Base-by-base conservation (phyloP, 139 green algal genomes). In the Chlamydomonas schloesseri region DNA sequence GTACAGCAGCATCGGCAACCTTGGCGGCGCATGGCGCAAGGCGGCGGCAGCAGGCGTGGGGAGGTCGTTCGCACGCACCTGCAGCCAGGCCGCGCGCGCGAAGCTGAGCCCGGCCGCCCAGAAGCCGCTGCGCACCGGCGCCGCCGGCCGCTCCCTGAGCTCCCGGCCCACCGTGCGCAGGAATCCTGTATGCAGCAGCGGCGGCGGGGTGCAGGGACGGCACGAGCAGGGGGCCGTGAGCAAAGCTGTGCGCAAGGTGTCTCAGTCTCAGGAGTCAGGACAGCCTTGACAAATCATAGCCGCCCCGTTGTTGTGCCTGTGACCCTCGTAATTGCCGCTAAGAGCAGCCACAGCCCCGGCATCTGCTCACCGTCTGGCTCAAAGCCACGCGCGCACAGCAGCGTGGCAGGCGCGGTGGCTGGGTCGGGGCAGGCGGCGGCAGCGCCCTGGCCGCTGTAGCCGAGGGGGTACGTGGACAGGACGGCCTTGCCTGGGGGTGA, bases 51-150 rank as follows among this genome's bases (percentile, higher is more conserved):
- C n/a, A n/a, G n/a, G n/a, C n/a, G n/a, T n/a, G n/a, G n/a, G n/a
- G n/a, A n/a, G n/a, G n/a, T n/a, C n/a, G n/a, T n/a, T n/a, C 42
- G 11, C 17, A 46, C 64, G 1, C 71, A 83, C 85, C 58, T 68
- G 58, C 73, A 89, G 26, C 70, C 89, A 81, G 3, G 53, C 36
- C 14, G 68, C 50, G 15, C 91, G 82, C 15, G 87, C 87, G 89
- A 97, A 97, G 80, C 87, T 94, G 67, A 97, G 91, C 1, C 95
- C 95, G 2, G 95, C 95, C 5, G 94, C 95, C 95, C 95, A 97
- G 71, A 96, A 96, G 14, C 75, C 46, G 20, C 68, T 83, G 1
- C 88, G 93, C 62, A 92, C 15, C 0, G 93, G 93, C 29, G 37
- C 50, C 3, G 57, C n/a, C 29, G 85, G 82, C 10, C 60, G 82